Conservation (phyloP, 805 yeast genomes). For the Yamadazyma takamatsuzukensis region DNA sequence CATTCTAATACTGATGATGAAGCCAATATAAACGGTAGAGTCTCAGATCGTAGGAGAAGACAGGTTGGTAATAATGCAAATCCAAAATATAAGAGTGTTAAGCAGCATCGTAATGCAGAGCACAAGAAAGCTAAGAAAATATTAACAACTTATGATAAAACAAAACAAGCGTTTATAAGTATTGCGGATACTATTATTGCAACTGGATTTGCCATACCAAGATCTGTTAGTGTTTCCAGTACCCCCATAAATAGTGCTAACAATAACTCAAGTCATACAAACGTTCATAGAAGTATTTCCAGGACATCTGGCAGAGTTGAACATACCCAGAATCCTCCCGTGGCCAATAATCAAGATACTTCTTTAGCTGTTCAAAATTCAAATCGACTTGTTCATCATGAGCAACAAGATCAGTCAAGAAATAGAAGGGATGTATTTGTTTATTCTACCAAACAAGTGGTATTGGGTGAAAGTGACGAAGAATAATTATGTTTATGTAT, state of each 20-base stretch:
- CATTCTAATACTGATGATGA: slow-evolving; percentile 16
- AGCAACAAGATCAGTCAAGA: slow-evolving; percentile 6
- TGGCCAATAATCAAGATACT: not conserved
- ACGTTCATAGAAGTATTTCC: not conserved
- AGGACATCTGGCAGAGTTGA: not conserved
- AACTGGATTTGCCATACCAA: slow-evolving; percentile 55
- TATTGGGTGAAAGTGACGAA: slow-evolving; percentile 22
- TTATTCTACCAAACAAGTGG: slow-evolving; percentile 36
- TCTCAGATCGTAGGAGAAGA: too few species aligned
- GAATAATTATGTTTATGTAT: slow-evolving; percentile 8
- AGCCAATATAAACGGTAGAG: slow-evolving; percentile 1
- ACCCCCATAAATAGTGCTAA: slow-evolving; percentile 3
- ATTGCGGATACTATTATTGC: slow-evolving; percentile 54
- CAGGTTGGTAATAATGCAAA: too few species aligned
- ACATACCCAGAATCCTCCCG: not conserved
- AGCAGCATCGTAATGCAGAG: too few species aligned
- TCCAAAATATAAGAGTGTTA: too few species aligned
- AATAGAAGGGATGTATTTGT: slow-evolving; percentile 34
- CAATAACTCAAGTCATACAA: not conserved
- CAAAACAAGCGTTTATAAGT: slow-evolving; percentile 38
- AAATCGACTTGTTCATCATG: slow-evolving; percentile 1
- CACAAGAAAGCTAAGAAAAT: slow-evolving; percentile 4
- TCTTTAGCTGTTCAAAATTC: not conserved
- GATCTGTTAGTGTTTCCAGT: slow-evolving; percentile 40
- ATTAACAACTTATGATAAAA: slow-evolving; percentile 11